Percentiles rank a stretch among this genome's conserved stretches.
These are phyloP conservation scores for Fusarium sarcochroum DNA, from an alignment of 2,329 filamentous ascomycete genomes.

Conservation along the genomic window DNA sequence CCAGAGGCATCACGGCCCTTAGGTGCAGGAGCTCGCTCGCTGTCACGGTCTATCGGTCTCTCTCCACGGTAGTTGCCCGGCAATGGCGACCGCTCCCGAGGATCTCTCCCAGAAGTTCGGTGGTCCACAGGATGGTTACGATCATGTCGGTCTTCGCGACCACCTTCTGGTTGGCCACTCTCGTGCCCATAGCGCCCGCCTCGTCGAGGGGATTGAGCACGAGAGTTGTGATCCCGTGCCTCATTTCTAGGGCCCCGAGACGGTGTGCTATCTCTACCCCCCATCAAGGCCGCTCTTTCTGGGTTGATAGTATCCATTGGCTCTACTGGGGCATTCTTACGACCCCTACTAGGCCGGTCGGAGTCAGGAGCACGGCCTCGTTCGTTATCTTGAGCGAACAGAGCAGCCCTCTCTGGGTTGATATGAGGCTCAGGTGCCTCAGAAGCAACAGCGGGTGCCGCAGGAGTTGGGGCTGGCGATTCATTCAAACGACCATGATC, in stretches of 20 bases:
- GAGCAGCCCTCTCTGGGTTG: slow-evolving; percentile 68
- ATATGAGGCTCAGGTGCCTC: slow-evolving; percentile 62
- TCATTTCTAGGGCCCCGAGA: slow-evolving; percentile 61
- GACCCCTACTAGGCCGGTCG: slow-evolving; percentile 50
- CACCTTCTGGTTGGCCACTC: slow-evolving; percentile 51
- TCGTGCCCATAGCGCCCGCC: slow-evolving; percentile 52
- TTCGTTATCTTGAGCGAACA: slow-evolving; percentile 58
- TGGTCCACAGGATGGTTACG: slow-evolving; percentile 58
- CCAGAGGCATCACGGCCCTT: slow-evolving; percentile 58
- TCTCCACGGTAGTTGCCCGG: slow-evolving; percentile 52
- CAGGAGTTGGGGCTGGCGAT: slow-evolving; percentile 46
- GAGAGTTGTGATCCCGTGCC: slow-evolving; percentile 57
- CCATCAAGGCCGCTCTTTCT: slow-evolving; percentile 62
- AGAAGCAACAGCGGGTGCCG: slow-evolving; percentile 43
- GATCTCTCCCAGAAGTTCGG: slow-evolving; percentile 50
- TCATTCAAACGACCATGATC: slow-evolving; percentile 52
- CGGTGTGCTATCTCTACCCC: slow-evolving; percentile 55
- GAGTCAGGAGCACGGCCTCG: slow-evolving; percentile 48
- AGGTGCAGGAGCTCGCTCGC: slow-evolving; percentile 50
- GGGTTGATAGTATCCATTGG: slow-evolving; percentile 61
- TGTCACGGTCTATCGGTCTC: slow-evolving; percentile 58
- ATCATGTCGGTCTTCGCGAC: slow-evolving; percentile 63
- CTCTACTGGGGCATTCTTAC: slow-evolving; percentile 49
- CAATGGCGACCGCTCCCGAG: slow-evolving; percentile 52
- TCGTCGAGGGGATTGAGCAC: slow-evolving; percentile 66